phyloP scores from a whole-genome alignment of 2,329 filamentous ascomycete species.

The Grosmannia clavigera region DNA sequence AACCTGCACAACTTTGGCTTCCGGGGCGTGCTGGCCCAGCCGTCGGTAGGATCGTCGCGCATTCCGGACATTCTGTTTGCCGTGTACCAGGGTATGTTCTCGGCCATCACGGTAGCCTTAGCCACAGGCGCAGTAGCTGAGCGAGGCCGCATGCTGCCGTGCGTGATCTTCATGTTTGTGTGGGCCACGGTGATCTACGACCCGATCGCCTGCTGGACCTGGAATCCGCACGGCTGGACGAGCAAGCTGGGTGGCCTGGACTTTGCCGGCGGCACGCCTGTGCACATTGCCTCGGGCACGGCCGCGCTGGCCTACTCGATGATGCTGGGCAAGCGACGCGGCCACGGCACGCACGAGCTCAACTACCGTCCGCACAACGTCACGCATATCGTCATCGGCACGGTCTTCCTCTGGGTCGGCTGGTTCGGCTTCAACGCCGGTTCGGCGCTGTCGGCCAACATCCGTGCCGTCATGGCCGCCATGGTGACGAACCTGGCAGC shows the following conservation, averaged over 20 bases:
- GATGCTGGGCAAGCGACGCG: conserved; percentile 76
- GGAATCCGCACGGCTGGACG: conserved; percentile 75
- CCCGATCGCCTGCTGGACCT: conserved; percentile 89
- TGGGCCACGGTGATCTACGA: conserved; percentile 89
- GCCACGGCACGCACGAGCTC: conserved; percentile 75
- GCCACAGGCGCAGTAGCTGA: conserved; percentile 70
- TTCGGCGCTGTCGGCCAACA: conserved; percentile 66
- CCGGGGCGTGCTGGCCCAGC: conserved; percentile 58
- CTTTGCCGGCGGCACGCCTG: conserved; percentile 81
- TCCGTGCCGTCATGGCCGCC: conserved; percentile 77
- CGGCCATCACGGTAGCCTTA: conserved; percentile 72
- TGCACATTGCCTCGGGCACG: conserved; percentile 74
- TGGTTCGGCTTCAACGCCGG: conserved; percentile 95
- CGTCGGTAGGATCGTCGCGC: conserved; percentile 59
- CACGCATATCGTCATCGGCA: conserved; percentile 82
- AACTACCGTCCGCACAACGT: conserved; percentile 92
- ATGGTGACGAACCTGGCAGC: conserved; percentile 78
- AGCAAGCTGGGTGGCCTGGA: conserved; percentile 70
- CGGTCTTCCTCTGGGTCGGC: conserved; percentile 87
- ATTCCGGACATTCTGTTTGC: conserved; percentile 79
- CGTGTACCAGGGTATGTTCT: conserved; percentile 82
- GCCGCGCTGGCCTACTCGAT: conserved; percentile 83
- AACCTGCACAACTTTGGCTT: conserved; percentile 71
- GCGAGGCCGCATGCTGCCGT: conserved; percentile 76
- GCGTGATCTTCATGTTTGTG: conserved; percentile 84